A percentile compares a stretch with the other conserved stretches of the same genome.
Evolutionary conservation across 2,329 filamentous ascomycete species (phyloP).

Genomic region (Ciborinia camelliae): DNA sequence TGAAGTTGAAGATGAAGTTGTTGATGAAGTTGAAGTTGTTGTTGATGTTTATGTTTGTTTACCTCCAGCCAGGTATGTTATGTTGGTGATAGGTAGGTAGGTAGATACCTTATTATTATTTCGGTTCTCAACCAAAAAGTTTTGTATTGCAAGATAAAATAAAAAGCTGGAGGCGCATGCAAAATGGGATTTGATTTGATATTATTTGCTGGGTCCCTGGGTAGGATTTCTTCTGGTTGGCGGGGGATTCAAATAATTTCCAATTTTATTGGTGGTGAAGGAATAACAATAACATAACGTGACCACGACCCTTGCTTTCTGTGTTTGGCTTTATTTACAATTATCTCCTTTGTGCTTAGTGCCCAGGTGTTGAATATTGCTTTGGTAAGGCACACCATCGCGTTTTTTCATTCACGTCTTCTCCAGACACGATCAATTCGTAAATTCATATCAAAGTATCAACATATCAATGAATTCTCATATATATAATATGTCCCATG

Average conservation of each 20-base stretch:
- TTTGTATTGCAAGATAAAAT: too few relatives aligned
- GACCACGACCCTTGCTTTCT: not conserved
- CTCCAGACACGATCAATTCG: not conserved
- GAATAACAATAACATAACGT: slow-evolving; percentile 17
- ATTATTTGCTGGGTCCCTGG: slow-evolving; percentile 8
- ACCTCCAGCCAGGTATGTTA: too few relatives aligned
- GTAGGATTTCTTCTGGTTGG: slow-evolving; percentile 15
- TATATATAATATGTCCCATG: too few relatives aligned
- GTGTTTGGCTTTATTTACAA: slow-evolving; percentile 15
- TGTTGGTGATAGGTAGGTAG: too few relatives aligned
- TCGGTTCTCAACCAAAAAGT: slow-evolving; percentile 1
- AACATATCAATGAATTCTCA: not conserved
- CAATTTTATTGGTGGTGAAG: not conserved
- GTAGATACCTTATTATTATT: not conserved
- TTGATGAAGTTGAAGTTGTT: not conserved
- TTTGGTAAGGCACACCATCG: not conserved
- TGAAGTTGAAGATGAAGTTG: slow-evolving; percentile 18
- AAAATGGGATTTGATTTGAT: not conserved
- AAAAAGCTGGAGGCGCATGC: not conserved
- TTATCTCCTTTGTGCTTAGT: not conserved
- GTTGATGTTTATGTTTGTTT: too few relatives aligned
- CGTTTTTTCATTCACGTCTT: slow-evolving; percentile 15
- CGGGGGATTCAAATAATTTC: not conserved
- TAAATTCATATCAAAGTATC: not conserved
- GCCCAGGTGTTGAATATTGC: fast-evolving